Percentiles rank a stretch among this genome's conserved stretches.
These are phyloP conservation scores for Phylloboletellus chloephorus DNA, from an alignment of 1,284 basidiomycete genomes.

Conservation along the genomic window DNA sequence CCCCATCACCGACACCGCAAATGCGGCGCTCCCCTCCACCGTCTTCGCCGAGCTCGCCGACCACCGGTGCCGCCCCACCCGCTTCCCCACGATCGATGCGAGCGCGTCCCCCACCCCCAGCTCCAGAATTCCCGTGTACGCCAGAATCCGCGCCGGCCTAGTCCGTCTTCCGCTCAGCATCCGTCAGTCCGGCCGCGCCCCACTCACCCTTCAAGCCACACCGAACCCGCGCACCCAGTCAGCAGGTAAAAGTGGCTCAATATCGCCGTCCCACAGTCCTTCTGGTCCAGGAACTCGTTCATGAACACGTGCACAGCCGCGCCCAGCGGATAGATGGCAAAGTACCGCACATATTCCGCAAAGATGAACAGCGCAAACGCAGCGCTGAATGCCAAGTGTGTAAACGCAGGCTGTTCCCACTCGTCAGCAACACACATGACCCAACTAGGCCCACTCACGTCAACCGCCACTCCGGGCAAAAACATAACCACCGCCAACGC, in stretches of 20 bases:
- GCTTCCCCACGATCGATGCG: conserved; percentile 88
- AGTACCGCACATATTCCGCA: conserved; percentile 94
- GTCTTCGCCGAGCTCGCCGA: conserved; percentile 82
- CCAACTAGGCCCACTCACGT: conserved; percentile 56
- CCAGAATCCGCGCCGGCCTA: conserved; percentile 67
- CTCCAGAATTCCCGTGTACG: conserved; percentile 86
- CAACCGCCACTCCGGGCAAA: conserved; percentile 85
- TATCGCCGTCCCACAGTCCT: conserved; percentile 95
- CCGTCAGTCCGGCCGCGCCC: background rate
- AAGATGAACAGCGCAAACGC: conserved; percentile 95
- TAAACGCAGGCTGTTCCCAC: conserved; percentile 80
- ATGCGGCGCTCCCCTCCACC: conserved; percentile 85
- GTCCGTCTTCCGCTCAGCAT: conserved; percentile 11
- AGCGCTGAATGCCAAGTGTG: conserved; percentile 88
- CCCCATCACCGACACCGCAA: conserved; percentile 65
- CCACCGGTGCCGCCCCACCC: conserved; percentile 79
- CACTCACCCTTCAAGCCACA: conserved; percentile 93
- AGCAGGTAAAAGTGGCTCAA: conserved; percentile 96
- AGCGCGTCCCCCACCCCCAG: conserved; percentile 93
- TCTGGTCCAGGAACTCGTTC: conserved; percentile 94
- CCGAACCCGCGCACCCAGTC: conserved; percentile 86
- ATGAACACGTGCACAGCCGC: conserved; percentile 94
- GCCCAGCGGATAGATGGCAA: conserved; percentile 95
- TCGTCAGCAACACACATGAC: conserved; percentile 19
- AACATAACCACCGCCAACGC: conserved; percentile 95